Base-by-base conservation (phyloP, 257 asterid genomes). In the Nicotiana tabacum region DNA sequence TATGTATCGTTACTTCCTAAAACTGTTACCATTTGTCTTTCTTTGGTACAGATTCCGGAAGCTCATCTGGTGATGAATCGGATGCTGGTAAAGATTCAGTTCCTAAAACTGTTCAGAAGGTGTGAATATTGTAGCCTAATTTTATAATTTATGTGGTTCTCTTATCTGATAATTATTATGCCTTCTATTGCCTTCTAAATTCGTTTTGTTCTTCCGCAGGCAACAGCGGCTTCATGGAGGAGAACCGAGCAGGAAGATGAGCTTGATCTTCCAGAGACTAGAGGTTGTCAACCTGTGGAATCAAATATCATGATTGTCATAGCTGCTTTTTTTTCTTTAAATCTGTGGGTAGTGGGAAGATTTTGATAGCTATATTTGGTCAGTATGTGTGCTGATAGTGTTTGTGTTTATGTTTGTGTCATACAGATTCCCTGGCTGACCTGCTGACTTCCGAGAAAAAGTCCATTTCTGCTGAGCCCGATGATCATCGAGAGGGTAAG, bases 401-500 rank as follows among this genome's bases (percentile, higher is more conserved):
- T 53, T 29, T 27, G 80, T 48, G 79, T 53, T 29, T 27, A 65
- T 48, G 79, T 51, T 76, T 53, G 29, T 76, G 17, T 51, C 35
- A 16, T 51, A 53, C 80, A 51, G 80, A 76, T 29, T 18, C 30
- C 8, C 30, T 29, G 80, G 65, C 46, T 76, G 80, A 62, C 46
- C 80, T 76, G 46, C 21, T 8, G 62, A 86, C 81, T 84, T 86
- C 90, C 33, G 90, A 77, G 72, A 86, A 83, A 83, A 90, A 89
- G 87, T 92, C 91, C 13, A 84, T 77, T 55, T 88, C 92, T 24
- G 91, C 85, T 29, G 95, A 90, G 82, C 89, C 90, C 29, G 93
- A 92, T 81, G 89, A 90, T 85, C 94, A 83, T 56, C 87, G 70
- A 77, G 97, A 90, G 87, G 97, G 99, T 92, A 87, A 91, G 96